These are phyloP conservation scores for Melocanna baccifera DNA, from an alignment of 176 grass and related monocot genomes.

Conservation along the genomic window DNA sequence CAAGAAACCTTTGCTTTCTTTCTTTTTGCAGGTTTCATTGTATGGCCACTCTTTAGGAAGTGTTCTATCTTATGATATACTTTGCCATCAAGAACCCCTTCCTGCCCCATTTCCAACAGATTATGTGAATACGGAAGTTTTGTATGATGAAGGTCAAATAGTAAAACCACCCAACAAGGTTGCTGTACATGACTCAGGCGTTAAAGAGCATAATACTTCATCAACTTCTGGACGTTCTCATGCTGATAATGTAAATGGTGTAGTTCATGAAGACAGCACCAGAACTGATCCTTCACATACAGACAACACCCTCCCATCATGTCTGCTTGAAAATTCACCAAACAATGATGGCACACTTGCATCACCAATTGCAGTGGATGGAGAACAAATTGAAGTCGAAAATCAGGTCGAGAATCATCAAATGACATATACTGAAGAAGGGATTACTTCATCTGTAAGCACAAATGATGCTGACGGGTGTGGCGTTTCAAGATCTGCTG, in stretches of 20 bases:
- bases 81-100: slow-evolving; percentile 89
- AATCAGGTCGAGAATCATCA: slow-evolving; percentile 34
- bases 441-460: slow-evolving; percentile 19
- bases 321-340: slow-evolving; percentile 20
- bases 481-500: slow-evolving; percentile 32
- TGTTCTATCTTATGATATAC: slow-evolving; percentile 95
- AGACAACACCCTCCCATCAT: slow-evolving; percentile 1
- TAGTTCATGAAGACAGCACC: slow-evolving; percentile 26
- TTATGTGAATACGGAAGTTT: slow-evolving; percentile 48
- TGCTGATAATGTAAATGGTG: slow-evolving; percentile 27
- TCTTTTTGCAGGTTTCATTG: slow-evolving; percentile 69
- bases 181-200: slow-evolving; percentile 18
- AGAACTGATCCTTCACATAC: slow-evolving; percentile 11
- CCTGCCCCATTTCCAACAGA: slow-evolving; percentile 52
- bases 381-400: slow-evolving; percentile 18
- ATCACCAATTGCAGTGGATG: slow-evolving; percentile 16
- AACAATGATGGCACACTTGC: slow-evolving; percentile 22
- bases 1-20: not conserved
- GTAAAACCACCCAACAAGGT: slow-evolving; percentile 15
- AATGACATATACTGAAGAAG: slow-evolving; percentile 19
- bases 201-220: slow-evolving; percentile 12
- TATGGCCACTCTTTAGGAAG: slow-evolving; percentile 97
- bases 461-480: slow-evolving; percentile 29
- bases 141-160: slow-evolving; percentile 33
- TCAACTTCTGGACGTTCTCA: not conserved